Conservation (phyloP, 1,139 yeast genomes). For the Candida tetrigidarum region DNA sequence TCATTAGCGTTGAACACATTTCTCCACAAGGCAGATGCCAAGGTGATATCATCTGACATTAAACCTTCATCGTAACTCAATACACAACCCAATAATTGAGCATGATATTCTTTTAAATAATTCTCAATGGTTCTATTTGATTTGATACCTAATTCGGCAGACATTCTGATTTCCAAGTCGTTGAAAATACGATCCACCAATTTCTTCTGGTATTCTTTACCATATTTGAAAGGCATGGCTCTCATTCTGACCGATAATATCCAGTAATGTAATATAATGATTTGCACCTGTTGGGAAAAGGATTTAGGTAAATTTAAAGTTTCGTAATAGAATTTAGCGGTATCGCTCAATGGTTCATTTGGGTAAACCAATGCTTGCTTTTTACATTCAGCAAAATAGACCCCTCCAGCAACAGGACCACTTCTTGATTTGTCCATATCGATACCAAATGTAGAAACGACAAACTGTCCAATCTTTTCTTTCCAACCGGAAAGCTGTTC, state of each 20-base stretch:
- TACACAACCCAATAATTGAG: slow-evolving; percentile 87
- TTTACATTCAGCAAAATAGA: slow-evolving; percentile 86
- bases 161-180: slow-evolving; percentile 85
- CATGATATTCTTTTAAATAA: slow-evolving; percentile 86
- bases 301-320: slow-evolving; percentile 82
- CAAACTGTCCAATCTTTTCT: slow-evolving; percentile 70
- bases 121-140: slow-evolving; percentile 87
- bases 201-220: slow-evolving; percentile 90
- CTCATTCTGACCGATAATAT: slow-evolving; percentile 93
- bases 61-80: slow-evolving; percentile 95
- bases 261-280: slow-evolving; percentile 92
- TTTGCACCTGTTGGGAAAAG: slow-evolving; percentile 94
- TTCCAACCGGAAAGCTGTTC: slow-evolving; percentile 63
- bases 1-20: slow-evolving; percentile 86
- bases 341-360: slow-evolving; percentile 64
- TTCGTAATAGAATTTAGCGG: slow-evolving; percentile 76
- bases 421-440: slow-evolving; percentile 94
- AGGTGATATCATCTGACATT: slow-evolving; percentile 76
- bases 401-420: slow-evolving; percentile 92
- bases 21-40: slow-evolving; percentile 92
- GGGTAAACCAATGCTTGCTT: slow-evolving; percentile 79
- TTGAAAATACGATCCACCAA: slow-evolving; percentile 86
- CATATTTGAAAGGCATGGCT: slow-evolving; percentile 89
- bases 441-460: slow-evolving; percentile 66
- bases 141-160: slow-evolving; percentile 81